Conservation (phyloP, 129 eudicot species). For the Helianthus tuberosus region DNA sequence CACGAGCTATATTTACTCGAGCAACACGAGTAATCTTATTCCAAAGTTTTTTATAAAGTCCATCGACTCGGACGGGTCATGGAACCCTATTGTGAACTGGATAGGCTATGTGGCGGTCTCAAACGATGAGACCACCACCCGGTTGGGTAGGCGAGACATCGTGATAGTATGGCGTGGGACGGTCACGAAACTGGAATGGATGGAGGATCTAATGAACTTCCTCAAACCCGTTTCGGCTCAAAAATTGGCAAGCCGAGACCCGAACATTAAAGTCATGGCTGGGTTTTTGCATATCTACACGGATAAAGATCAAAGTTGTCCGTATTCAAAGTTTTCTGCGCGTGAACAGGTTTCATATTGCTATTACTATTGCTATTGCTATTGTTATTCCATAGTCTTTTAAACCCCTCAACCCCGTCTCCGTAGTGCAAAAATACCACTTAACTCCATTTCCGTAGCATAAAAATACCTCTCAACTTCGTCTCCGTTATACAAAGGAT, state of each 20-base stretch:
- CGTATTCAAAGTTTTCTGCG: constrained; percentile 39
- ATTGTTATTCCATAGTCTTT: not conserved
- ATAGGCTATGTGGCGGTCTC: constrained; percentile 67
- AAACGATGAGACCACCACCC: constrained; percentile 45
- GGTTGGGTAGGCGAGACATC: constrained; percentile 56
- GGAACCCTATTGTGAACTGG: constrained; percentile 66
- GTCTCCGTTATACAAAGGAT: no score
- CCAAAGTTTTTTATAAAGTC: constrained; percentile 48
- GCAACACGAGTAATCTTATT: constrained; percentile 44
- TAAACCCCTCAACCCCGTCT: no score
- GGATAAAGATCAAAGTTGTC: constrained; percentile 40
- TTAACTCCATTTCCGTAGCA: no score
- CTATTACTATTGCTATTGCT: no score
- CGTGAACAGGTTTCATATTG: constrained; percentile 32
- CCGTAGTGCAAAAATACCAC: no score
- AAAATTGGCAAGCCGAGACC: constrained; percentile 43
- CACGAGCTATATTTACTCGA: constrained; percentile 50
- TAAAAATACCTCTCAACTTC: no score
- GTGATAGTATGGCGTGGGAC: constrained; percentile 62
- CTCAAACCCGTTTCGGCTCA: constrained; percentile 37
- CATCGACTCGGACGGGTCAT: constrained; percentile 28
- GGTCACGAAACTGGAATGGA: constrained; percentile 45
- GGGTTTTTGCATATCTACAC: constrained; percentile 62
- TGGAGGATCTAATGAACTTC: constrained; percentile 47
- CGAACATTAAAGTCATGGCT: constrained; percentile 51